Conservation (phyloP, 345 rosid genomes). For the Reutealis trisperma region DNA sequence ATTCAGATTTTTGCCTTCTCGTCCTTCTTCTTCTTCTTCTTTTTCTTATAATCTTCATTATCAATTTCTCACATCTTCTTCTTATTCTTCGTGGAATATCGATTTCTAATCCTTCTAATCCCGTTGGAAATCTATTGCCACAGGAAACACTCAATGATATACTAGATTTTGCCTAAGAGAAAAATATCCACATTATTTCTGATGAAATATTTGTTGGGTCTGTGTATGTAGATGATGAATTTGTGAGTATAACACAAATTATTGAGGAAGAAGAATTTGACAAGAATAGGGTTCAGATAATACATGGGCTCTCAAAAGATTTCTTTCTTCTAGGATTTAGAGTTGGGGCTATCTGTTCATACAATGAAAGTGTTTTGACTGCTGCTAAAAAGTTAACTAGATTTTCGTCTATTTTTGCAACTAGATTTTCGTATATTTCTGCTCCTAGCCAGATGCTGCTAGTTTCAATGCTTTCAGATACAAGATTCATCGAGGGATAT, state of each 20-base stretch:
- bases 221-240: conserved; percentile 61
- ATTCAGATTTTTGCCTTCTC: too few relatives aligned
- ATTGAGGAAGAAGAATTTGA: conserved; percentile 59
- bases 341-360: conserved; percentile 78
- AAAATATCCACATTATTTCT: conserved; percentile 78
- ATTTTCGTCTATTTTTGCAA: too few relatives aligned
- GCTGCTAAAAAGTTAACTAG: conserved; percentile 66
- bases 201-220: conserved; percentile 92
- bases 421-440: conserved; percentile 77
- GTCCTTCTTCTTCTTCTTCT: too few relatives aligned
- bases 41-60: too few relatives aligned
- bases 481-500: conserved; percentile 57
- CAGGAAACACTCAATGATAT: conserved; percentile 57
- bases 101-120: conserved; percentile 84
- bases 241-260: conserved; percentile 85
- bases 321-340: conserved; percentile 84
- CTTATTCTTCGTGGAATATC: conserved; percentile 78
- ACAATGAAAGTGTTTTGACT: conserved; percentile 59
- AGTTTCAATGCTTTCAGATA: conserved; percentile 73
- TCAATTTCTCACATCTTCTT: too few relatives aligned
- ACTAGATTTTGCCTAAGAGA: conserved; percentile 71
- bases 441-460: conserved; percentile 74
- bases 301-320: conserved; percentile 89
- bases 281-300: conserved; percentile 75
- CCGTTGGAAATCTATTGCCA: conserved; percentile 75